These are phyloP conservation scores for Trichoderma sp. DNA, from an alignment of 2,329 filamentous ascomycete species.

Conservation along the genomic window DNA sequence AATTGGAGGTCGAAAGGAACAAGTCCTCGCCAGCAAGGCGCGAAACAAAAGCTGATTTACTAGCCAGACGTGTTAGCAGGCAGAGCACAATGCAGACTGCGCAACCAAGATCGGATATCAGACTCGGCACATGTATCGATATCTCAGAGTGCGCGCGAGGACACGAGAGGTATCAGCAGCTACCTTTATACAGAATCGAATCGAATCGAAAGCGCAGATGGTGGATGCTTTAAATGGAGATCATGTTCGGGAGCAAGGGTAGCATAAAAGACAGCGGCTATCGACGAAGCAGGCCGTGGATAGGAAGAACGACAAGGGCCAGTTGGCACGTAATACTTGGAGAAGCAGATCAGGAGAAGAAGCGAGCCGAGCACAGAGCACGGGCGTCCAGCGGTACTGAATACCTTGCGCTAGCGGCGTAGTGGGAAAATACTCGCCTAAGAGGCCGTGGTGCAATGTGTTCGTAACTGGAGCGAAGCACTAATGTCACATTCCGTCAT, in stretches of 20 bases:
- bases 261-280: constrained; percentile 26
- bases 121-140: not conserved
- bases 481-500: constrained; percentile 23
- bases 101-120: not conserved
- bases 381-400: constrained; percentile 1
- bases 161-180: not conserved
- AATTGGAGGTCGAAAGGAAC: constrained; percentile 25
- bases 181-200: constrained; percentile 29
- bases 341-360: constrained; percentile 18
- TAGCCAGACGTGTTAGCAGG: constrained; percentile 4
- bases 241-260: constrained; percentile 29
- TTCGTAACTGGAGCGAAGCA: constrained; percentile 17
- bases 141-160: not conserved
- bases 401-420: constrained; percentile 22
- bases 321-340: constrained; percentile 22
- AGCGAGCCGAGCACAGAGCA: constrained; percentile 20
- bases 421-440: constrained; percentile 20
- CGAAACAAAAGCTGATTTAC: constrained; percentile 9
- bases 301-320: constrained; percentile 19
- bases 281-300: constrained; percentile 15
- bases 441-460: constrained; percentile 22
- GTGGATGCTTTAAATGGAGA: constrained; percentile 23
- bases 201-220: constrained; percentile 15
- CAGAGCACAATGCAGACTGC: constrained; percentile 2
- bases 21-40: constrained; percentile 14